Percentiles rank a stretch among this genome's conserved stretches.
These are phyloP conservation scores for Tetrapisispora namnaoensis DNA, from an alignment of 805 yeast species.

Conservation along the genomic window DNA sequence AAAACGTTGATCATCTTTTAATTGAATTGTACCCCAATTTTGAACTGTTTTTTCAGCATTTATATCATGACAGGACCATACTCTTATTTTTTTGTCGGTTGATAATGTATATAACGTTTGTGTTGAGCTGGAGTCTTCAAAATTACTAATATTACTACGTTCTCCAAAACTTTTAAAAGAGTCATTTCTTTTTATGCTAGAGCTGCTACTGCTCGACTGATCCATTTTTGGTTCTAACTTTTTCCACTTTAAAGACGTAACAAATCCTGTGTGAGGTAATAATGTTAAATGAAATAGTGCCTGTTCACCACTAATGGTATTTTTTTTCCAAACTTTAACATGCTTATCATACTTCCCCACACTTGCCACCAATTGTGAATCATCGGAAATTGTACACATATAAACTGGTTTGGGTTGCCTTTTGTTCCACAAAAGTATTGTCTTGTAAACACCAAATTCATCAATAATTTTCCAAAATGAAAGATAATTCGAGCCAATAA, in stretches of 20 bases:
- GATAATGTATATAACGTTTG: constrained; percentile 58
- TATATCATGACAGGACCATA: constrained; percentile 60
- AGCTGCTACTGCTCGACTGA: neutral
- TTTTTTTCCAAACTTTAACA: constrained; percentile 71
- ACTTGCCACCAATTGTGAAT: constrained; percentile 57
- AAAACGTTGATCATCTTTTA: constrained; percentile 22
- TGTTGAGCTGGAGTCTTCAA: constrained; percentile 15
- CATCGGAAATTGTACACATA: constrained; percentile 50
- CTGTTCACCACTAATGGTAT: constrained; percentile 54
- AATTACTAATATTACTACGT: constrained; percentile 14
- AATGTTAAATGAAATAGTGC: constrained; percentile 60
- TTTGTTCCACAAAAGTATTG: constrained; percentile 32
- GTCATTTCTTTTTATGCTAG: neutral
- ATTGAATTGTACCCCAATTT: constrained; percentile 42
- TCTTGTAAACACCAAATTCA: constrained; percentile 35
- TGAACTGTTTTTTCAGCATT: constrained; percentile 48
- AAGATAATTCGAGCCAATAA: constrained; percentile 48
- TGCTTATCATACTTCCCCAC: constrained; percentile 53
- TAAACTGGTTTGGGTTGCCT: constrained; percentile 54
- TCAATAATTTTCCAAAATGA: constrained; percentile 42
- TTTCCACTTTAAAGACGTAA: constrained; percentile 54
- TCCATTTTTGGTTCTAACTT: neutral
- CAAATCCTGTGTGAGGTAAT: constrained; percentile 52
- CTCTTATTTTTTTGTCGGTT: constrained; percentile 46
- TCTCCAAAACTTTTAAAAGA: constrained; percentile 14